A percentile compares a stretch with the other conserved stretches of the same genome.
phyloP scores from a whole-genome alignment of 768 basidiomycete genomes.

The Lyophyllum shimeji region DNA sequence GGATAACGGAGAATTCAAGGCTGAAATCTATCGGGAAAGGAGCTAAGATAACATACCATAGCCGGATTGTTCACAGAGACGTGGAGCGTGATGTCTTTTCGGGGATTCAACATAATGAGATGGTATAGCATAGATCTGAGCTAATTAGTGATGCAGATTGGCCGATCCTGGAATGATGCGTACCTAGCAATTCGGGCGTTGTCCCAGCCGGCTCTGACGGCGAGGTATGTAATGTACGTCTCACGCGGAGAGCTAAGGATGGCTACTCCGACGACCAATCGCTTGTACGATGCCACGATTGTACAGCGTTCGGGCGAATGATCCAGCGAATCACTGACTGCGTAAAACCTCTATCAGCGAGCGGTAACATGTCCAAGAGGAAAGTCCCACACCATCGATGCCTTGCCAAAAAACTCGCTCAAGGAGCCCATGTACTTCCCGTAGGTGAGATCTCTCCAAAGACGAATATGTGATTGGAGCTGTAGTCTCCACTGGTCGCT shows the following conservation, averaged over 20 bases:
- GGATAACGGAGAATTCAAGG: not conserved
- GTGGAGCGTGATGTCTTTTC: slow-evolving; percentile 78
- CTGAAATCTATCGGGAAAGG: not conserved
- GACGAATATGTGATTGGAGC: slow-evolving; percentile 66
- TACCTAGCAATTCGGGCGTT: slow-evolving; percentile 78
- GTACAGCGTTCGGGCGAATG: slow-evolving; percentile 76
- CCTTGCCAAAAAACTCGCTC: slow-evolving; percentile 73
- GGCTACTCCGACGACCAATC: slow-evolving; percentile 70
- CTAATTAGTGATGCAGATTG: slow-evolving; percentile 8
- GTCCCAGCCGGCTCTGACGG: slow-evolving; percentile 80
- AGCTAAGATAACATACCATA: slow-evolving; percentile 47
- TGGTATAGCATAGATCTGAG: slow-evolving; percentile 75
- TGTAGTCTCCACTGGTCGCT: slow-evolving; percentile 35
- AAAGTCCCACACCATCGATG: slow-evolving; percentile 57
- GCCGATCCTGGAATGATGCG: slow-evolving; percentile 7
- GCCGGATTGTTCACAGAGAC: slow-evolving; percentile 82
- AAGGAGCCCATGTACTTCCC: slow-evolving; percentile 72
- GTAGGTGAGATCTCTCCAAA: slow-evolving; percentile 57
- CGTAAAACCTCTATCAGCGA: not conserved
- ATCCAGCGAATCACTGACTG: slow-evolving; percentile 71
- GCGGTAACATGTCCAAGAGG: not conserved
- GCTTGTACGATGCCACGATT: slow-evolving; percentile 71
- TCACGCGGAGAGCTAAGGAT: slow-evolving; percentile 78
- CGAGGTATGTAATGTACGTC: slow-evolving; percentile 82
- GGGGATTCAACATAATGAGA: slow-evolving; percentile 67